phyloP scores from a whole-genome alignment of 768 basidiomycete genomes.

The Daedalea quercina region DNA sequence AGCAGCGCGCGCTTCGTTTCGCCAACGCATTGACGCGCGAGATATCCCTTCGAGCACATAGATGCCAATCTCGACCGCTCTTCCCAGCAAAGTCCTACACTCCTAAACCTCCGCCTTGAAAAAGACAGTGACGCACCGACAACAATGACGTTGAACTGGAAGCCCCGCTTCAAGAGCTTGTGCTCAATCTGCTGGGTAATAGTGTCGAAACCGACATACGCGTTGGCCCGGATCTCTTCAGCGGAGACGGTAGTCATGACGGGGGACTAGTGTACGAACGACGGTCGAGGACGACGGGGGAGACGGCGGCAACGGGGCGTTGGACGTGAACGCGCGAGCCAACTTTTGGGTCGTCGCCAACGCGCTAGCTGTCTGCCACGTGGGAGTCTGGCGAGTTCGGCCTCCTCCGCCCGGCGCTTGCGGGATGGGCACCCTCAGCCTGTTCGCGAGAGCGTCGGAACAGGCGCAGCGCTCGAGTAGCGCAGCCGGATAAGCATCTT shows the following conservation, averaged over 20 bases:
- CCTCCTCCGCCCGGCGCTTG: neutral
- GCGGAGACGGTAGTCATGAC: conserved; percentile 33
- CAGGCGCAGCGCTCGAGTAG: neutral
- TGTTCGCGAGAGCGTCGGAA: neutral
- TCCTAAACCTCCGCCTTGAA: neutral
- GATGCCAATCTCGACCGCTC: too few relatives aligned
- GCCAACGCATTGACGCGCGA: too few relatives aligned
- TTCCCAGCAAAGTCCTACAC: neutral
- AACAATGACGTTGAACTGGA: conserved; percentile 98
- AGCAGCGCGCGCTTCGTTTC: too few relatives aligned
- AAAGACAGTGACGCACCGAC: conserved; percentile 58
- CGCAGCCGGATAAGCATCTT: too few relatives aligned
- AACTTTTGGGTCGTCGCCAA: conserved; percentile 1
- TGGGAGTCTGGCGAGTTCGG: neutral
- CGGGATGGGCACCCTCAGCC: neutral
- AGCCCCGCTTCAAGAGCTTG: conserved; percentile 97
- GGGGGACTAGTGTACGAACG: neutral
- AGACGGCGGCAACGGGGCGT: conserved; percentile 1
- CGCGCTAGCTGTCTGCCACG: conserved; percentile 1
- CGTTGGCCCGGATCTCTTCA: conserved; percentile 83
- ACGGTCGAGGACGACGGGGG: neutral
- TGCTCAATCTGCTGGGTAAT: conserved; percentile 98
- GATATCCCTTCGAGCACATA: too few relatives aligned
- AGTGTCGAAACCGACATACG: conserved; percentile 97
- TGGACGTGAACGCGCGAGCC: neutral